Evolutionary conservation across 2,329 filamentous ascomycete species (phyloP), one percentile per base, ranked within the genome.

Genomic region (Beauveria sp.): DNA sequence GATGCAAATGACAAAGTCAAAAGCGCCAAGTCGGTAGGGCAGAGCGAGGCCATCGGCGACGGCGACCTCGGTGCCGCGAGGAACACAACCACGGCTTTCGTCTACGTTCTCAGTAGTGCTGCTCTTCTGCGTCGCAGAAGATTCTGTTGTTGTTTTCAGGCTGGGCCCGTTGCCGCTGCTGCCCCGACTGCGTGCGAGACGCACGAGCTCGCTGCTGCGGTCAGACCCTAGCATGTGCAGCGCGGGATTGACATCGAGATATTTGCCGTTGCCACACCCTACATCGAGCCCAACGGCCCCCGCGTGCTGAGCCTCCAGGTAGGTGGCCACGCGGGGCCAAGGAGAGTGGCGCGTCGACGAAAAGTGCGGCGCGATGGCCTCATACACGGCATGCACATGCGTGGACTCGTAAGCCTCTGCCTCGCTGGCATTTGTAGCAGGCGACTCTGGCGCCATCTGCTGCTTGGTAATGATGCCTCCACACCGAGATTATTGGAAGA

Each of bases 181-280:
- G 45, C 59, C 49, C 26, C 57, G 57, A 43, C 67, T 62, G 53
- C 76, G 72, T 59, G 84, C 82, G 59, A 86, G 78, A 42, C 74
- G 72, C 54, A 81, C 77, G 40, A 86, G 80, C 62, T 80, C 77
- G 26, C 78, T 80, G 68, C 85, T 96, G 79, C 91, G 85, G 78
- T 98, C 95, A 61, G 89, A 93, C 62, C 87, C 93, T 63, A 98
- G 73, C 60, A 97, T 88, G 76, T 90, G 92, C 54, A 96, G 77
- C 68, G 84, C 76, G 24, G 80, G 82, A 75, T 96, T 96, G 62
- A 96, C 89, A 64, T 83, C 79, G 64, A 98, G 79, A 73, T 98
- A 97, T 80, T 98, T 98, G 67, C 95, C 95, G 77, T 99, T 99
- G 63, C 95, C 95, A 76, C 95, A 98, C 64, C 95, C 95, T 62